Evolutionary conservation across 345 rosid species (phyloP).

Genomic region (Gossypium australe): DNA sequence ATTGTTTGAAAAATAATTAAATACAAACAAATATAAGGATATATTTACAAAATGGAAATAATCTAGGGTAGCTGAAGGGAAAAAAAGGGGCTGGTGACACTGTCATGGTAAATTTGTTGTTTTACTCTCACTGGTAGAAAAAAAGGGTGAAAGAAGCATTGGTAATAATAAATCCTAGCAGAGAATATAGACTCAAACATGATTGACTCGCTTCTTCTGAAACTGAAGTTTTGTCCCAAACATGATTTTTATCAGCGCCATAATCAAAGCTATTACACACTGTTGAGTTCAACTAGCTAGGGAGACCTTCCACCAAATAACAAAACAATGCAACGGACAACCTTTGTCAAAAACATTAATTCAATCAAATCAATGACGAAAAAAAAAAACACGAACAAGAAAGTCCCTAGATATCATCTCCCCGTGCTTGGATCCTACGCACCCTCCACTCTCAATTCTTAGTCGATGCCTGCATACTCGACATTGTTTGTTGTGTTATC

Average conservation of each 20-base stretch:
- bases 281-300: not conserved
- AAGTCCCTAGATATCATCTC: not conserved
- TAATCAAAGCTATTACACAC: not conserved
- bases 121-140: not conserved
- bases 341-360: not conserved
- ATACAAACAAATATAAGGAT: not conserved
- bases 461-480: conserved; percentile 24
- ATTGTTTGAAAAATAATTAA: not conserved
- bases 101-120: not conserved
- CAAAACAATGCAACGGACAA: conserved; percentile 16
- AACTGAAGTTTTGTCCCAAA: not conserved
- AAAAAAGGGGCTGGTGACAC: not conserved
- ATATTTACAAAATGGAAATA: not conserved
- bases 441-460: conserved; percentile 9
- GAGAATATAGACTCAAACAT: not conserved
- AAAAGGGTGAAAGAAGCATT: not conserved
- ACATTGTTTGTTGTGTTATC: conserved; percentile 17
- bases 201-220: no score
- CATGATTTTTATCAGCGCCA: no score
- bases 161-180: not conserved
- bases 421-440: conserved; percentile 1
- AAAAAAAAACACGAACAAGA: conserved; percentile 10
- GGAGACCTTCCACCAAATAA: not conserved
- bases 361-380: not conserved
- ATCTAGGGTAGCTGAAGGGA: not conserved